Evolutionary conservation across 2,329 filamentous ascomycete genomes (phyloP).

Genomic region (Colletotrichum gloeosporioides): DNA sequence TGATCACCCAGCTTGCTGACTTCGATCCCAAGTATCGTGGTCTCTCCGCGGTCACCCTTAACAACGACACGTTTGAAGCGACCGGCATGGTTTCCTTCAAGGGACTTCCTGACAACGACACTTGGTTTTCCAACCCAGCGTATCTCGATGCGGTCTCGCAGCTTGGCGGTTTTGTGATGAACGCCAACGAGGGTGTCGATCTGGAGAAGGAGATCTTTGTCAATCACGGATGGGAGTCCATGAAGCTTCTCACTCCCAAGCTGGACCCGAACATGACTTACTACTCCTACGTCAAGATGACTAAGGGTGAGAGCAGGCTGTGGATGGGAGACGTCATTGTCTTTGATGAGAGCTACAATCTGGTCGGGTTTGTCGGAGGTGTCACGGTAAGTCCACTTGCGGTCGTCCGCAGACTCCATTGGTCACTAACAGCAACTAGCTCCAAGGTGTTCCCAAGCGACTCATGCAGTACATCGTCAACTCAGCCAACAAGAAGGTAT

Average conservation of each 20-base stretch:
- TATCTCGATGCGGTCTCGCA: not conserved
- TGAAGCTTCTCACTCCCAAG: conserved; percentile 51
- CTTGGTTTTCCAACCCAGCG: not conserved
- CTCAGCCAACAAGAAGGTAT: conserved; percentile 44
- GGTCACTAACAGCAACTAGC: conserved; percentile 37
- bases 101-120: not conserved
- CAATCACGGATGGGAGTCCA: conserved; percentile 63
- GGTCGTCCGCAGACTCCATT: fast-evolving
- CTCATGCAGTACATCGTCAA: conserved; percentile 68
- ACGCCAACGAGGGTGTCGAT: conserved; percentile 61
- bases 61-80: not conserved
- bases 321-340: not conserved
- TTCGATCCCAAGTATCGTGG: conserved; percentile 58
- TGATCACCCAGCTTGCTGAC: conserved; percentile 61
- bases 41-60: conserved; percentile 43
- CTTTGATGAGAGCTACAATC: not conserved
- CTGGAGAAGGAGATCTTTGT: conserved; percentile 61
- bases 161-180: conserved; percentile 59
- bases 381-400: not conserved
- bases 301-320: not conserved
- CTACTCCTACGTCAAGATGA: not conserved
- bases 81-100: not conserved
- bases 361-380: not conserved
- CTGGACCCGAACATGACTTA: conserved; percentile 48
- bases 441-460: conserved; percentile 70